Evolutionary conservation across 192 early-diverging fungal species (phyloP).

Genomic region (Geosiphon pyriformis): DNA sequence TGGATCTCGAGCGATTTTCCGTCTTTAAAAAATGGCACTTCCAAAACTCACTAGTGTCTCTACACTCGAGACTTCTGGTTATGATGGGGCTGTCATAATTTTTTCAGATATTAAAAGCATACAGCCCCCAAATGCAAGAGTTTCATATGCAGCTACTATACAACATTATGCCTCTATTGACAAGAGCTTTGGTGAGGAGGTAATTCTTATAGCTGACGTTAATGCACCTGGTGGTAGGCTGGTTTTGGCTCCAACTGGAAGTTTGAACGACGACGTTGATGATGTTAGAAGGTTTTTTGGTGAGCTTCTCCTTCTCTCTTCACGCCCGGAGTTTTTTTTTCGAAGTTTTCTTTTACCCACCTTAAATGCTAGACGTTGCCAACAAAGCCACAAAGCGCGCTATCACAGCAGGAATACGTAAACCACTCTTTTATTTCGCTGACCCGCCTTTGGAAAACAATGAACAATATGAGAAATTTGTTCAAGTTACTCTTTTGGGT

Average conservation of each 20-base stretch:
- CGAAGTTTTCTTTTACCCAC: too few species aligned
- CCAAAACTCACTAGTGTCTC: too few species aligned
- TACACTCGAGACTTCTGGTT: too few species aligned
- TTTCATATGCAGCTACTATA: neutral
- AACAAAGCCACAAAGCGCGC: slow-evolving; percentile 60
- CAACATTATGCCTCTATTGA: slow-evolving; percentile 28
- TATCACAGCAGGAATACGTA: slow-evolving; percentile 54
- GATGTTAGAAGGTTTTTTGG: slow-evolving; percentile 69
- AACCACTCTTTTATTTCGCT: slow-evolving; percentile 59
- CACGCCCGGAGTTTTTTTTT: too few species aligned
- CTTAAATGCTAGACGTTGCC: slow-evolving; percentile 63
- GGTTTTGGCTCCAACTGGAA: slow-evolving; percentile 72
- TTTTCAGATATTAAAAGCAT: neutral
- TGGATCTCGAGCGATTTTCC: too few species aligned
- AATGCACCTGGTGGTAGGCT: slow-evolving; percentile 59
- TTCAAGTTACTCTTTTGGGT: slow-evolving; percentile 71
- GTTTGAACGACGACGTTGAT: slow-evolving; percentile 68
- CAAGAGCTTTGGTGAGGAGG: slow-evolving; percentile 36
- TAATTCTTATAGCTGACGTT: slow-evolving; percentile 34
- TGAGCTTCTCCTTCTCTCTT: too few species aligned
- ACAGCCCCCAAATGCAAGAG: neutral
- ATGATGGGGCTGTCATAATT: neutral
- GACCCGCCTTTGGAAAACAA: slow-evolving; percentile 41
- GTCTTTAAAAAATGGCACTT: too few species aligned
- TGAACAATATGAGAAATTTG: slow-evolving; percentile 60